These are phyloP conservation scores for Raffaelea albimanens DNA, from an alignment of 2,329 filamentous ascomycete species.

Conservation along the genomic window DNA sequence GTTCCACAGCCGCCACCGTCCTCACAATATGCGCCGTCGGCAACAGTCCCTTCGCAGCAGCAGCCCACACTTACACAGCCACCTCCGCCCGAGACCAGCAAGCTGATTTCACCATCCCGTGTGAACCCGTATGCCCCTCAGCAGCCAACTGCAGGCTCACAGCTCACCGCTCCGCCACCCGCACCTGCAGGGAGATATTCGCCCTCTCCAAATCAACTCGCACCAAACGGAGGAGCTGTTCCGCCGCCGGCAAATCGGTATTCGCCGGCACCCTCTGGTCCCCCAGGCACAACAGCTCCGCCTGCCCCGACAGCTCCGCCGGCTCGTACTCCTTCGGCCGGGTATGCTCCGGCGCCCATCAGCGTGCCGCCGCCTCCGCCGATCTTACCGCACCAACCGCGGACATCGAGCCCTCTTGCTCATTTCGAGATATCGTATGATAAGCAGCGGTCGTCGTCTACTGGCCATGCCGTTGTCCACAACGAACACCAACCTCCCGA, in stretches of 20 bases:
- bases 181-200: conserved; percentile 43
- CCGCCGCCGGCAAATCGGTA: conserved; percentile 41
- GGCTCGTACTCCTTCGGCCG: conserved; percentile 27
- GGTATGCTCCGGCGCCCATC: conserved; percentile 24
- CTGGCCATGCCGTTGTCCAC: conserved; percentile 18
- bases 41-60: not conserved
- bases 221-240: conserved; percentile 27
- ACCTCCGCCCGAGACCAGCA: conserved; percentile 5
- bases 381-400: conserved; percentile 47
- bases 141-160: conserved; percentile 19
- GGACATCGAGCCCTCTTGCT: conserved; percentile 57
- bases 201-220: conserved; percentile 37
- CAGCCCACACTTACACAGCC: conserved; percentile 9
- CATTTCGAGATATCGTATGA: conserved; percentile 49
- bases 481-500: conserved; percentile 28
- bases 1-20: not conserved
- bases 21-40: conserved; percentile 16
- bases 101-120: conserved; percentile 42
- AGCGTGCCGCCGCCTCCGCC: conserved; percentile 34
- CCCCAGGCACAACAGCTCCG: no score
- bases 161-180: conserved; percentile 10
- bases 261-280: conserved; percentile 34
- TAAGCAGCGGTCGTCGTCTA: conserved; percentile 14
- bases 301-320: no score
- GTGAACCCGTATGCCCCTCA: conserved; percentile 44